Conservation (phyloP, 2,329 filamentous ascomycete species). For the Exophiala calicioides region DNA sequence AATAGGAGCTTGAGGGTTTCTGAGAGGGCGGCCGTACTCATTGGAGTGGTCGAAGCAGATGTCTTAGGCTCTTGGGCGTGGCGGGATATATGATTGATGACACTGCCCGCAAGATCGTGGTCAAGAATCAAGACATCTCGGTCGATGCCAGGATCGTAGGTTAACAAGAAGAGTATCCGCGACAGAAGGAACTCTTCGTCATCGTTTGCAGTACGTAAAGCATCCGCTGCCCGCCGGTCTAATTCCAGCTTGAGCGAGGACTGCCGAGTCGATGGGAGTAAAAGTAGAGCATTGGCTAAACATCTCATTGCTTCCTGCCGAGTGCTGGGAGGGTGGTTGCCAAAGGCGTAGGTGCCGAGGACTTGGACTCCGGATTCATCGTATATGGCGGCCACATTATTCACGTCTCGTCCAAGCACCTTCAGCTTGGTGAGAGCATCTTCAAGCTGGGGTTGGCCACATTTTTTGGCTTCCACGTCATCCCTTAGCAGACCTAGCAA, state of each 20-base stretch:
- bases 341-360: slow-evolving; percentile 72
- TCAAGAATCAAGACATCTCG: slow-evolving; percentile 66
- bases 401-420: slow-evolving; percentile 71
- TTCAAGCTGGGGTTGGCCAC: slow-evolving; percentile 42
- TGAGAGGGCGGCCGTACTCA: slow-evolving; percentile 69
- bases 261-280: slow-evolving; percentile 68
- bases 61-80: slow-evolving; percentile 60
- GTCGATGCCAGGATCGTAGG: slow-evolving; percentile 72
- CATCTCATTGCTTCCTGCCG: slow-evolving; percentile 78
- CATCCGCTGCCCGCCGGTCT: slow-evolving; percentile 66
- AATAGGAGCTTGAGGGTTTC: slow-evolving; percentile 88
- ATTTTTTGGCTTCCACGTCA: slow-evolving; percentile 62
- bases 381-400: slow-evolving; percentile 78
- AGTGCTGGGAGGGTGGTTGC: slow-evolving; percentile 61
- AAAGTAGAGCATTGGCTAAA: slow-evolving; percentile 79
- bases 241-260: slow-evolving; percentile 71
- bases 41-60: slow-evolving; percentile 53
- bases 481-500: slow-evolving; percentile 63
- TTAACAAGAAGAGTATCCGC: slow-evolving; percentile 77
- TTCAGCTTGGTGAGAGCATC: slow-evolving; percentile 66
- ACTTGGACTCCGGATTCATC: slow-evolving; percentile 74
- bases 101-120: slow-evolving; percentile 65
- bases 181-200: slow-evolving; percentile 86
- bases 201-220: slow-evolving; percentile 68
- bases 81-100: slow-evolving; percentile 68